Conservation (phyloP, 2,329 filamentous ascomycete species). For the Atkinsonella hypoxylon region DNA sequence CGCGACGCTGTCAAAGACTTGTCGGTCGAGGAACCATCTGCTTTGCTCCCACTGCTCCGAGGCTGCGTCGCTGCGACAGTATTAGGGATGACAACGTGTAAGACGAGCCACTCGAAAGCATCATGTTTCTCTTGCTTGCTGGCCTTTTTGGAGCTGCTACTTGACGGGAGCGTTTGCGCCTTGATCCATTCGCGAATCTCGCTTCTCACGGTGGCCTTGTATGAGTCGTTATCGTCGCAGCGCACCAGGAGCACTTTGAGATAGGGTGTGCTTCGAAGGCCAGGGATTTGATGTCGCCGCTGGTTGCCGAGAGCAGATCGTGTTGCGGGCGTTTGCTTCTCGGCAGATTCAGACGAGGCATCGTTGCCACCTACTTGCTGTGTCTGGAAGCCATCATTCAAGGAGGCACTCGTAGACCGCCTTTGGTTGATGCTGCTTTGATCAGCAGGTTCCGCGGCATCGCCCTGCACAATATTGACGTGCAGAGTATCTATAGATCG, state of each 20-base stretch:
- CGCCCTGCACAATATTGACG: constrained; percentile 67
- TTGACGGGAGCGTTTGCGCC: constrained; percentile 50
- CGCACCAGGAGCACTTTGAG: constrained; percentile 80
- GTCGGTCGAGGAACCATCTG: constrained; percentile 48
- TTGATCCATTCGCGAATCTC: constrained; percentile 89
- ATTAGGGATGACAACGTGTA: constrained; percentile 86
- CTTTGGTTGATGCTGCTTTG: constrained; percentile 18
- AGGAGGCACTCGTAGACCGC: constrained; percentile 21
- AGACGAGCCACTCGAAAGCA: constrained; percentile 87
- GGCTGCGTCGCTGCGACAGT: constrained; percentile 71
- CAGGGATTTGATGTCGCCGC: constrained; percentile 88
- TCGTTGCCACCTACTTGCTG: constrained; percentile 35
- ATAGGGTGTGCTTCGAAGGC: constrained; percentile 83
- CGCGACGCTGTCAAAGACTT: constrained; percentile 56
- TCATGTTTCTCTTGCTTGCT: constrained; percentile 84
- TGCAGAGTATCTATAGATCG: constrained; percentile 90
- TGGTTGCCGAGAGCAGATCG: constrained; percentile 21
- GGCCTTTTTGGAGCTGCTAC: constrained; percentile 34
- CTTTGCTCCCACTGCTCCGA: constrained; percentile 40
- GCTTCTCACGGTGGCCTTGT: constrained; percentile 69
- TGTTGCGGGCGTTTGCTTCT: constrained; percentile 21
- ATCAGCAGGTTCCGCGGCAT: constrained; percentile 31
- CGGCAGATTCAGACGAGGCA: constrained; percentile 26
- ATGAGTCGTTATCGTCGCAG: constrained; percentile 91
- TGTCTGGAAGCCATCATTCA: constrained; percentile 50